Base-by-base conservation (phyloP, 768 basidiomycete genomes). In the Lentinula lateritia region DNA sequence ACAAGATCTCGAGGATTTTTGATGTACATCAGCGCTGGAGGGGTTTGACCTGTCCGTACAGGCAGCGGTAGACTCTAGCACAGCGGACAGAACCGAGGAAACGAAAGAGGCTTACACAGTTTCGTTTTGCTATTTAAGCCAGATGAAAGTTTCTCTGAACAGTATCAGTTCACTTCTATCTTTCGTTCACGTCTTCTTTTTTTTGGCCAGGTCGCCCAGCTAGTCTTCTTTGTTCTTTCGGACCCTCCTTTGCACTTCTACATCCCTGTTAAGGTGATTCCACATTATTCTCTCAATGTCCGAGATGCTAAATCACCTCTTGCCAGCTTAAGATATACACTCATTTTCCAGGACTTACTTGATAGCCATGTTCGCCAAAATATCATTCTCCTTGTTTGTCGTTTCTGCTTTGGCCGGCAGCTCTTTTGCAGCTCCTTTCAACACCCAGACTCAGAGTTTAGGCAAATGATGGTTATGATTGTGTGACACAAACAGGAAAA, bases 161-260 rank as follows among this genome's bases (percentile, higher is more conserved):
- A 58, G 64, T 65, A 64, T 55, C 53, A 48, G 9, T 35, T 36
- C 38, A 13, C 57, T 46, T 64, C 63, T 57, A 8, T 55, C 53
- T 64, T 64, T 68, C 64, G 58, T 64, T 68, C 64, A 62, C 53
- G 66, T 64, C 62, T 58, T n/a, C n/a, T 65, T 58, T 69, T 62
- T 64, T 65, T 55, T 52, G 75, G 76, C 76, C 77, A 75, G 75
- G 76, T 75, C 72, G 76, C 74, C 74, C 69, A 62, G 63, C 50
- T 71, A 61, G 70, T 69, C 69, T 67, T 71, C 69, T 72, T 74
- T 72, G 58, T 69, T 64, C 66, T 62, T 70, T 68, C 63, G 52
- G 12, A 6, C 18, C 34, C 36, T 41, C n/a, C 23, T 42, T 55
- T 55, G 54, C 18, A 55, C 7, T 13, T 56, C 43, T 45, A 56